Base-by-base conservation (phyloP, 768 basidiomycete species). In the Butyriboletus loyo region DNA sequence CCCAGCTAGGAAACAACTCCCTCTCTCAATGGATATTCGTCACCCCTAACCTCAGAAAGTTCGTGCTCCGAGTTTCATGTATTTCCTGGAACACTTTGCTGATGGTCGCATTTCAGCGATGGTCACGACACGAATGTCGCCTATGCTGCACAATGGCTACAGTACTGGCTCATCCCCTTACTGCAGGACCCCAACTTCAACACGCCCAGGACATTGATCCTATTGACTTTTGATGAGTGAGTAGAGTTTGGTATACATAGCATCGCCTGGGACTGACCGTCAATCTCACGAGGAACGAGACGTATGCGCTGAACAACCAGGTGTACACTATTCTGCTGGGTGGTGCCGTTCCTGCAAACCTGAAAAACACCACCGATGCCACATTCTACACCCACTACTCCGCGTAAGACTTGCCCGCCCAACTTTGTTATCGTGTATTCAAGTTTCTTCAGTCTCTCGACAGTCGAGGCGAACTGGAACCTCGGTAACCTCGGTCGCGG, bases 301-400 rank as follows among this genome's bases (percentile, higher is more conserved):
- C 63, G 0, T 63, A 66, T 39, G 50, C 62, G 7, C 55, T 67
- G 32, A 77, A 77, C 60, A 84, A 84, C 66, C 70, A 63, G 13
- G 68, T 84, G 51, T 74, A 68, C 49, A 62, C 73, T 7, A 37
- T 81, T 42, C 70, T 80, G 17, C 71, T 77, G 14, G 75, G 77
- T 35, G 67, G 65, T 11, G 79, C 68, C 25, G 57, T 84, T 32
- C 82, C 82, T 1, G 43, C 57, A 8, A 45, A 66, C 11, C 62
- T 79, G 39, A 58, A 63, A 11, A 77, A 76, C n/a, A 80, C 75
- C 13, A 72, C 64, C 27, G 83, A 84, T 65, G 50, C 66, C 35
- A 76, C 73, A 3, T 82, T 74, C 71, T 85, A 84, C 68, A 78
- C 77, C 1, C 83, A 85, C 65, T 84, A 82, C 68, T 82, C 81